Percentiles rank a stretch among this genome's conserved stretches.
Evolutionary conservation across 2,329 filamentous ascomycete genomes (phyloP).

Genomic region (Myriangium duriaei): DNA sequence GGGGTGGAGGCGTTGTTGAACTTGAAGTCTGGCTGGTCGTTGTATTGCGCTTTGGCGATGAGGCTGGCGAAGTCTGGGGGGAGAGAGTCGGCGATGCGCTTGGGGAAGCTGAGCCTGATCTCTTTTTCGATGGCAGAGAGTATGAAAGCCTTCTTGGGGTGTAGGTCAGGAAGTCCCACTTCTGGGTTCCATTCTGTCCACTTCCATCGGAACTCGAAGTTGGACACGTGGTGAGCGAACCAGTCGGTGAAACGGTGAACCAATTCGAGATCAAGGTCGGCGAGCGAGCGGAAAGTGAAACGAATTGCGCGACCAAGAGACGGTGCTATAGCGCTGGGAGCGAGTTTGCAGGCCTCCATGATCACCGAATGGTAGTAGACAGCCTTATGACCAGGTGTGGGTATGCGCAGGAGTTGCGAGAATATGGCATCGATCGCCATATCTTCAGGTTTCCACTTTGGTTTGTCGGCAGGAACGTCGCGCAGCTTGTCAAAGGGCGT

Average conservation of each 20-base stretch:
- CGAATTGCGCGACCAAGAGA: constrained; percentile 87
- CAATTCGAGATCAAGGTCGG: constrained; percentile 77
- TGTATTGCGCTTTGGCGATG: constrained; percentile 78
- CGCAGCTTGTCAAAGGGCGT: constrained; percentile 84
- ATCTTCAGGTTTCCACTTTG: constrained; percentile 95
- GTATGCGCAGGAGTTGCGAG: constrained; percentile 82
- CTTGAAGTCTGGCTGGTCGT: constrained; percentile 93
- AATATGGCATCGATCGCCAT: constrained; percentile 96
- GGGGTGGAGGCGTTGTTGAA: constrained; percentile 64
- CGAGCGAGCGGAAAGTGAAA: constrained; percentile 72
- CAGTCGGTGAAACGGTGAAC: constrained; percentile 84
- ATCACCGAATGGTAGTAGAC: constrained; percentile 95
- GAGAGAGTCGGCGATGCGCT: constrained; percentile 86
- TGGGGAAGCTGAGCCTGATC: constrained; percentile 89
- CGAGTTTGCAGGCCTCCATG: constrained; percentile 91
- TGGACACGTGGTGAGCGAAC: constrained; percentile 96
- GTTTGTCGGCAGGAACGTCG: constrained; percentile 49
- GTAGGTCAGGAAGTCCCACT: constrained; percentile 59
- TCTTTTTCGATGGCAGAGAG: constrained; percentile 87
- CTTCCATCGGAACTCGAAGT: constrained; percentile 99
- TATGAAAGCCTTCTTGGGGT: constrained; percentile 91
- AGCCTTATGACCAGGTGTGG: constrained; percentile 77
- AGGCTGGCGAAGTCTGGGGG: constrained; percentile 70
- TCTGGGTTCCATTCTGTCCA: constrained; percentile 96
- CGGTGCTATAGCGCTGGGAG: constrained; percentile 89